phyloP scores from a whole-genome alignment of 139 green algal species.

The Coccomyxa sp. region DNA sequence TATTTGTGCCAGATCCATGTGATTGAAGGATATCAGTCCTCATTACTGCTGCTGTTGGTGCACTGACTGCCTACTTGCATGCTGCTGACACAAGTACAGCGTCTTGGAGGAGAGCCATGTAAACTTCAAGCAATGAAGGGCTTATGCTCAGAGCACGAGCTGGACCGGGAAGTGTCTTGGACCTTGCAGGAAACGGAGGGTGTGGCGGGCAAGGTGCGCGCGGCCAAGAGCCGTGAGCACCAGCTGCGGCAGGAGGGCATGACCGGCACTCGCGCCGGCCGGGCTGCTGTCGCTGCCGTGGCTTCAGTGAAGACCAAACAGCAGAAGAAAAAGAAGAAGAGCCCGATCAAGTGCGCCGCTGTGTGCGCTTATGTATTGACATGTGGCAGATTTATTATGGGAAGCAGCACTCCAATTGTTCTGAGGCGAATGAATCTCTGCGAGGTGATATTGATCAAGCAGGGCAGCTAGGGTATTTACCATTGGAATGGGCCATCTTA shows the following conservation, averaged over 20 bases:
- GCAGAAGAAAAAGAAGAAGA: constrained; percentile 37
- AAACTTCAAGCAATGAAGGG: no score
- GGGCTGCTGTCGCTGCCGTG: constrained; percentile 48
- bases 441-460: no score
- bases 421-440: no score
- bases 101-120: no score
- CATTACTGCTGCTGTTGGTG: not conserved
- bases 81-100: no score
- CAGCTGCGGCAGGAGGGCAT: constrained; percentile 61
- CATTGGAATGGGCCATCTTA: no score
- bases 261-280: constrained; percentile 41
- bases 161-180: not conserved
- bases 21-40: not conserved
- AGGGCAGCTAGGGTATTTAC: no score
- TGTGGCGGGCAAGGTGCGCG: constrained; percentile 28
- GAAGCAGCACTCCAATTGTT: no score
- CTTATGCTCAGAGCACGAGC: no score
- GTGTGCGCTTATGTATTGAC: no score
- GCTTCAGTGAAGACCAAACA: constrained; percentile 17
- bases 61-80: no score
- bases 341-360: not conserved
- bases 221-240: constrained; percentile 46
- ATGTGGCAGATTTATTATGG: no score
- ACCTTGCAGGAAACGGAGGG: constrained; percentile 28
- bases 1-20: not conserved